Evolutionary conservation across 1,284 basidiomycete genomes (phyloP), one percentile per base, ranked within the genome.

Genomic region (Fomitopsis pinicola): DNA sequence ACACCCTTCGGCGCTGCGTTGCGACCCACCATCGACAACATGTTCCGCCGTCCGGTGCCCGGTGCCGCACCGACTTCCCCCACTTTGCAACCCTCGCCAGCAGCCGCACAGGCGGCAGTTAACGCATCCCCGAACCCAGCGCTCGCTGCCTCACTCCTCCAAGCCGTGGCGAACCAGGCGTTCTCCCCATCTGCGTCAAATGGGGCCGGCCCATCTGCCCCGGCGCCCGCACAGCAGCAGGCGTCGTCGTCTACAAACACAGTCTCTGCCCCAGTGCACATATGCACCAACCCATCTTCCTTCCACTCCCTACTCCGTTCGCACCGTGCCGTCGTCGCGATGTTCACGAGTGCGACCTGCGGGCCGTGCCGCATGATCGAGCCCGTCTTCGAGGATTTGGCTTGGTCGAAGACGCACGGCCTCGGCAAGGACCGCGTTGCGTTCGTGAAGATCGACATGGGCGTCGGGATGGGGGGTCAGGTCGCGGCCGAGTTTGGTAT

Each of bases 1-100:
- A 97, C 95, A 0, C 92, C 95, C 0, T 93, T 97, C 64, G 95
- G 95, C 6, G 85, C 86, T n/a, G 86, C 89, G 3, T 80, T 97
- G 44, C 84, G 89, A 1, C 94, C 94, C 0, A 93, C 89, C 45
- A 96, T 97, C 64, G 94, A 97, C 69, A 80, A 84, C 55, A 94
- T 95, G 92, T 95, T 87, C 74, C 78, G 84, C 26, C 79, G 83
- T 19, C 80, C 85, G 33, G 64, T 76, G 14, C 72, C 82, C 10
- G 79, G 80, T 6, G 71, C 76, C 1, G 74, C 78, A 22, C 72
- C 82, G 0, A 72, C 80, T 0, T 75, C 80, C 10, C 64, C 79
- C 3, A 67, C 77, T 17, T 61, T 69, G 3, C 66, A 62, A 36
- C 68, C 72, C 33, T 63, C 62, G 61, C 62, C 64, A n/a, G 68